Conservation (phyloP, 768 basidiomycete species). For the Termitomyces sp. region DNA sequence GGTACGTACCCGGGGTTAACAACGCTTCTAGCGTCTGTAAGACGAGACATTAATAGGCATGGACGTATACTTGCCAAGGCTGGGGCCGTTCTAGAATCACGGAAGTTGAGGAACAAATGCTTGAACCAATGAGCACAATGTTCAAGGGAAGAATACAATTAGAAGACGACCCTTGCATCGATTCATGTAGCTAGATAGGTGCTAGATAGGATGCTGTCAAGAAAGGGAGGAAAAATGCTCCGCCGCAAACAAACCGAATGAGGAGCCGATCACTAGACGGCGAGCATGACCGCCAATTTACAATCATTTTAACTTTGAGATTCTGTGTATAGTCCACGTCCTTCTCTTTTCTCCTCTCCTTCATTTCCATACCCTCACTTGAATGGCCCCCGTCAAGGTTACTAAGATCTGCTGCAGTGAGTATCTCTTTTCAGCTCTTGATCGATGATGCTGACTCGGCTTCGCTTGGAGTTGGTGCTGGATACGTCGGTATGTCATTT, state of each 20-base stretch:
- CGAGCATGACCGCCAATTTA: neutral
- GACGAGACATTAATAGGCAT: neutral
- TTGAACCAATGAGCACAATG: neutral
- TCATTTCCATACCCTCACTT: constrained; percentile 1
- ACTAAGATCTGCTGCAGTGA: constrained; percentile 86
- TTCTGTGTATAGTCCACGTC: neutral
- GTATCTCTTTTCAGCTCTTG: constrained; percentile 24
- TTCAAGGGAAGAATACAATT: neutral
- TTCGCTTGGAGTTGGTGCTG: constrained; percentile 63
- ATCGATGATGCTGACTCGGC: constrained; percentile 8
- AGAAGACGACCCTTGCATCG: neutral
- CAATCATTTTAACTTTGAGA: neutral
- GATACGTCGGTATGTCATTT: constrained; percentile 76
- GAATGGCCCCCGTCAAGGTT: constrained; percentile 56
- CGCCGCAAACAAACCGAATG: neutral
- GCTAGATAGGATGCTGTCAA: neutral
- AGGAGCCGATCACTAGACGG: neutral
- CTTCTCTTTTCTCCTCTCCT: neutral
- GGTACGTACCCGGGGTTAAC: neutral
- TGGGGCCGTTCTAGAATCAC: neutral
- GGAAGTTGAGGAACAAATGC: neutral
- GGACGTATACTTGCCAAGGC: neutral
- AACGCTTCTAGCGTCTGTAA: neutral
- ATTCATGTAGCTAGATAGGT: neutral
- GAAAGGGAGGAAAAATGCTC: neutral